Base-by-base conservation (phyloP, 2,329 filamentous ascomycete species). In the Alternaria gansuensis region DNA sequence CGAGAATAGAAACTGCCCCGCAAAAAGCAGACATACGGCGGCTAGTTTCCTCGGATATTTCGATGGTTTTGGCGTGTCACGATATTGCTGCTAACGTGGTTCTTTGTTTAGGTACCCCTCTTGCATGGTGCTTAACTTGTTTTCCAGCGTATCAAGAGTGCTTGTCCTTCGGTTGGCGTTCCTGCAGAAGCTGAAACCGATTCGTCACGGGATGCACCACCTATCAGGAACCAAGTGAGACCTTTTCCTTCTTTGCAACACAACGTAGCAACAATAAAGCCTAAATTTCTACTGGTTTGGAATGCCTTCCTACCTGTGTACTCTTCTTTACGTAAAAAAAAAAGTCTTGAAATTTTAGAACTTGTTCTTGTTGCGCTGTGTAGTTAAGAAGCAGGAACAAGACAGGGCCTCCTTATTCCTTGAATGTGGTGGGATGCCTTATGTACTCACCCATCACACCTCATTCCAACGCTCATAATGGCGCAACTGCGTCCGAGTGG, bases 111-210 rank as follows among this genome's bases (percentile, higher is more conserved):
- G 59, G 43, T 40, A 24, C 17, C 31, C 28, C 24, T 50, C 41
- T 54, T 50, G 37, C 50, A 36, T 51, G 51, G 41, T 64, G 54
- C 52, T 63, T 31, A 39, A 52, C 53, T 49, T 52, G 56, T 46
- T 46, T 34, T 51, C 17, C 45, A 33, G 40, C 34, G 45, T 51
- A 37, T 51, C 13, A 26, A 39, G 53, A 51, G 52, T 52, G 56
- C 44, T 43, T 55, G 48, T 54, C 40, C n/a, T 51, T 65, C 67
- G 63, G 62, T 64, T 70, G 67, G 67, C 64, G 64, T 62, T 58
- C 50, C 33, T 26, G 46, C 37, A 46, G 53, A 48, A 67, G 63
- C 64, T 67, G 64, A 65, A 52, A 54, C 36, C 43, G 29, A 33
- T 36, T 37, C 23, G 29, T 59, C 57, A 62, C 56, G 57, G 45